phyloP scores from a whole-genome alignment of 179 eudicot genomes.

The Patellifolia procumbens region DNA sequence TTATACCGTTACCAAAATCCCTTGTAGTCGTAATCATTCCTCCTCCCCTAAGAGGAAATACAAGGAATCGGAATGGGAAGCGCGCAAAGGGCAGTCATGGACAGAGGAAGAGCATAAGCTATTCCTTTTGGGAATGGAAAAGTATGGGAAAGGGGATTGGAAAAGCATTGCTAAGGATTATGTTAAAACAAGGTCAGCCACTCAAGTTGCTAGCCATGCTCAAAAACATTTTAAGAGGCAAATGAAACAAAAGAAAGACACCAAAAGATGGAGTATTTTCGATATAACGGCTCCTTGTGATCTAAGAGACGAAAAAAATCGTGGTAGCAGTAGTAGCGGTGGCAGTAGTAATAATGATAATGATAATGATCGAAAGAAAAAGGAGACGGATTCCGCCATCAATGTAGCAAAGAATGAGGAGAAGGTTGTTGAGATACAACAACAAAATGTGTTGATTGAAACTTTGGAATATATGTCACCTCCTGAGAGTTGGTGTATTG shows the following conservation, averaged over 20 bases:
- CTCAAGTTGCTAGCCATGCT: conserved; percentile 39
- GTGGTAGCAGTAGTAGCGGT: not conserved
- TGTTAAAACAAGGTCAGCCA: conserved; percentile 27
- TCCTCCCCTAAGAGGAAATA: not conserved
- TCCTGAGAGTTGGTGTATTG: conserved; percentile 14
- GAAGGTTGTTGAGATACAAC: not conserved
- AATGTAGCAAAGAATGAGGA: not conserved
- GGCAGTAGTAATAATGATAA: not conserved
- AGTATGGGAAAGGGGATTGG: conserved; percentile 35
- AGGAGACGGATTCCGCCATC: not conserved
- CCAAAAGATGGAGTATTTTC: conserved; percentile 22
- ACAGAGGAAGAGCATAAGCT: conserved; percentile 25
- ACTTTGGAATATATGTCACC: conserved; percentile 8
- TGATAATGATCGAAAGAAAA: not conserved
- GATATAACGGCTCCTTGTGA: conserved; percentile 1
- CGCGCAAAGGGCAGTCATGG: conserved; percentile 23
- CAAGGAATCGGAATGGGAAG: conserved; percentile 3
- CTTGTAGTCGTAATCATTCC: not conserved
- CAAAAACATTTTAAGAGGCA: conserved; percentile 32
- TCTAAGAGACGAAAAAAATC: not conserved
- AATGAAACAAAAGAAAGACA: not conserved
- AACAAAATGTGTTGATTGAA: not conserved
- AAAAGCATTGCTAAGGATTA: conserved; percentile 25
- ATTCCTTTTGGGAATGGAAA: conserved; percentile 25
- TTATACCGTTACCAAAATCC: not conserved